phyloP scores from a whole-genome alignment of 2,329 filamentous ascomycete species.

The Escovopsis sp. region DNA sequence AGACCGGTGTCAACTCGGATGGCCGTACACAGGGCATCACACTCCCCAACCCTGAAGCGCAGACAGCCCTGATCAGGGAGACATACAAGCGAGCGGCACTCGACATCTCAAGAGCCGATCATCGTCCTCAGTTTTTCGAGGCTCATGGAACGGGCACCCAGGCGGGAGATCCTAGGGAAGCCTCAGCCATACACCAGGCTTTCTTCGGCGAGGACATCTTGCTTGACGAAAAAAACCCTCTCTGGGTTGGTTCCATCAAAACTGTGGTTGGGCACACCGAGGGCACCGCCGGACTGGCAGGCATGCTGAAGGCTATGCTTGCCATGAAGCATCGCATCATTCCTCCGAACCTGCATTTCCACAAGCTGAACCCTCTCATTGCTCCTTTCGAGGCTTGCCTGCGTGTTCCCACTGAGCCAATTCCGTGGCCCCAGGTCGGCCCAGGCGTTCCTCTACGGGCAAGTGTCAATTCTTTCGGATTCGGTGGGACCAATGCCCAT shows the following conservation, averaged over 20 bases:
- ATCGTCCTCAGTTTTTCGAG: conserved; percentile 16
- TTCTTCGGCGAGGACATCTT: background rate
- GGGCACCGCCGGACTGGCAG: background rate
- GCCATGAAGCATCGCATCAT: conserved; percentile 6
- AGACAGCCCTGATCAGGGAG: conserved; percentile 13
- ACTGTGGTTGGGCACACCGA: background rate
- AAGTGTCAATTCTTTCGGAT: conserved; percentile 15
- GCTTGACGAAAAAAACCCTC: background rate
- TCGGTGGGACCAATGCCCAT: conserved; percentile 30
- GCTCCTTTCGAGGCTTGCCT: conserved; percentile 12
- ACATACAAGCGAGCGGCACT: conserved; percentile 17
- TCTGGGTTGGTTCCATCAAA: conserved; percentile 10
- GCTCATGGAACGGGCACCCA: conserved; percentile 26
- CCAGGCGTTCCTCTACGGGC: conserved; percentile 6
- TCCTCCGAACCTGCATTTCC: conserved; percentile 19
- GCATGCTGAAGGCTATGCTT: background rate
- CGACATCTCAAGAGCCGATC: conserved; percentile 7
- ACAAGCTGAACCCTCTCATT: conserved; percentile 14
- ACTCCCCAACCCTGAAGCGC: conserved; percentile 7
- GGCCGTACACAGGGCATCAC: conserved; percentile 27
- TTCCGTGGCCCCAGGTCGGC: conserved; percentile 10
- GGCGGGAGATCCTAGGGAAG: conserved; percentile 13
- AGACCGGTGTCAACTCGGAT: conserved; percentile 23
- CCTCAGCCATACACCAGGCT: background rate
- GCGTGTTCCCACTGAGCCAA: conserved; percentile 8